These are phyloP conservation scores for Penicillium sp. DNA, from an alignment of 2,329 filamentous ascomycete genomes.

Conservation along the genomic window DNA sequence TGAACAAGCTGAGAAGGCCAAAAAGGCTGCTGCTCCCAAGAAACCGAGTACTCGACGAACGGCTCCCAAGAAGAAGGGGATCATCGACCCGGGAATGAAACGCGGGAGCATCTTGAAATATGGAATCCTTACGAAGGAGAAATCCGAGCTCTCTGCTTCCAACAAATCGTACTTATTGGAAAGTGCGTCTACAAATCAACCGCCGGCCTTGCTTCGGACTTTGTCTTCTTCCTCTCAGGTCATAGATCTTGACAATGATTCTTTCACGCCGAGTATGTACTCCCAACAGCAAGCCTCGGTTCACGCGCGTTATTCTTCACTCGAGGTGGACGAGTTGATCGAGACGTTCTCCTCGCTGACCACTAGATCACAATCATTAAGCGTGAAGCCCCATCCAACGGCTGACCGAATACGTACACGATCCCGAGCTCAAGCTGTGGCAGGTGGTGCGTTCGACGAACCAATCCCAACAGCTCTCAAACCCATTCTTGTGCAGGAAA, in stretches of 20 bases:
- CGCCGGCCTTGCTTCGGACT: conserved; percentile 20
- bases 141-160: conserved; percentile 36
- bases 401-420: conserved; percentile 18
- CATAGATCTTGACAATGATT: conserved; percentile 22
- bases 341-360: conserved; percentile 36
- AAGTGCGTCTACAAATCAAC: conserved; percentile 32
- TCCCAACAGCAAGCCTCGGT: conserved; percentile 18
- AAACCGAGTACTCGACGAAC: conserved; percentile 40
- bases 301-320: conserved; percentile 10
- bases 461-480: conserved; percentile 16
- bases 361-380: conserved; percentile 26
- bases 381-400: conserved; percentile 33
- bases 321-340: conserved; percentile 35
- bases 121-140: conserved; percentile 47
- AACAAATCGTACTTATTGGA: conserved; percentile 41
- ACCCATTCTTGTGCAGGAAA: conserved; percentile 7
- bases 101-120: conserved; percentile 50
- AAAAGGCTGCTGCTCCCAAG: conserved; percentile 32
- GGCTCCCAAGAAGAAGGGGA: conserved; percentile 44
- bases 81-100: conserved; percentile 50
- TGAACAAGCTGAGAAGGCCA: conserved; percentile 41
- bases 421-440: conserved; percentile 17
- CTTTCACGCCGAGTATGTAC: conserved; percentile 28
- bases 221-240: conserved; percentile 12
- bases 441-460: conserved; percentile 20